phyloP scores from a whole-genome alignment of 1,284 basidiomycete species.

The Sanghuangporus baumii region DNA sequence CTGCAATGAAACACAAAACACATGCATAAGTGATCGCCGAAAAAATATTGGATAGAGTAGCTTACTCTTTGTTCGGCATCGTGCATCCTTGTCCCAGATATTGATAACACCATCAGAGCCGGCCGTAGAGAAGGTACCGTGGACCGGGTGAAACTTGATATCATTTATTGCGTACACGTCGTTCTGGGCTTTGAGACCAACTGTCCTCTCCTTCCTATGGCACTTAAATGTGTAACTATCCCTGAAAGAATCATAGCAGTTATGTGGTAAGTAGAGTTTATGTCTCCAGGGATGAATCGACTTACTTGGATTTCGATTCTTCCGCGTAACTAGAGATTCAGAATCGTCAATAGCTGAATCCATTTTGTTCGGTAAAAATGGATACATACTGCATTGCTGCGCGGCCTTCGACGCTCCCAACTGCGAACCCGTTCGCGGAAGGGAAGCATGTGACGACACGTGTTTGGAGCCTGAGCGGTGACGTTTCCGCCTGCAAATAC shows the following conservation, averaged over 20 bases:
- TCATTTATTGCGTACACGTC: slow-evolving; percentile 91
- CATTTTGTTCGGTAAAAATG: slow-evolving; percentile 1
- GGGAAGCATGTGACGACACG: slow-evolving; percentile 87
- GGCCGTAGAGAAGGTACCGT: slow-evolving; percentile 89
- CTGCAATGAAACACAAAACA: slow-evolving; percentile 32
- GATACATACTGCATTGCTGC: slow-evolving; percentile 88
- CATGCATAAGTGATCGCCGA: not conserved
- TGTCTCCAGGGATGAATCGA: not conserved
- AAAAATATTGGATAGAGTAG: slow-evolving; percentile 14
- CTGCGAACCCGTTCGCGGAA: slow-evolving; percentile 75
- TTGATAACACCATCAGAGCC: slow-evolving; percentile 77
- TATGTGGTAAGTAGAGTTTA: not conserved
- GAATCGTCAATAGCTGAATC: not conserved
- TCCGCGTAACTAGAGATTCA: slow-evolving; percentile 60
- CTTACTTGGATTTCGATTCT: slow-evolving; percentile 66
- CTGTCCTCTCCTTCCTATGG: slow-evolving; percentile 73
- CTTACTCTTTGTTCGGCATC: slow-evolving; percentile 84
- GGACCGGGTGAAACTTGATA: slow-evolving; percentile 85
- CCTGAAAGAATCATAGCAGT: slow-evolving; percentile 30
- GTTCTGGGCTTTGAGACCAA: slow-evolving; percentile 65
- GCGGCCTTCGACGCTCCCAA: slow-evolving; percentile 93
- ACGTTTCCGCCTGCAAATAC: slow-evolving; percentile 57
- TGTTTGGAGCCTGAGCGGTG: slow-evolving; percentile 93
- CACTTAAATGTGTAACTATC: slow-evolving; percentile 97
- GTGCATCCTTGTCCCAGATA: slow-evolving; percentile 89